A percentile compares a stretch with the other conserved stretches of the same genome.
phyloP scores from a whole-genome alignment of 768 basidiomycete genomes.

The Boletus huronensis region DNA sequence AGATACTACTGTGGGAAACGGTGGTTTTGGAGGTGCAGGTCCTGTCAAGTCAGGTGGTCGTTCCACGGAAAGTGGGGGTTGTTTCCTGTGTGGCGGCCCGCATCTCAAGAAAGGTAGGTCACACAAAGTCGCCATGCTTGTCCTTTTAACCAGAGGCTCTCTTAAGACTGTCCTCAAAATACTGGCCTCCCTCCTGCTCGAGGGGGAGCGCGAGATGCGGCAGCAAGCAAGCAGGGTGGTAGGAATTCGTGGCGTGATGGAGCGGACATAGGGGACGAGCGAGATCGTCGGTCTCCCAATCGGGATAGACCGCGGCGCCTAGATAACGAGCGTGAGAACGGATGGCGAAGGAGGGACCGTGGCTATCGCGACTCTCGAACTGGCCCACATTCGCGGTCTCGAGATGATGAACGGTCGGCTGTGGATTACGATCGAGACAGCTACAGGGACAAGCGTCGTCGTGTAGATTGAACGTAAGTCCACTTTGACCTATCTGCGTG shows the following conservation, averaged over 20 bases:
- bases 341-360: constrained; percentile 16
- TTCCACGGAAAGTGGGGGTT: constrained; percentile 60
- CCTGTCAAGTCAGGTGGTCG: constrained; percentile 55
- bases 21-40: constrained; percentile 63
- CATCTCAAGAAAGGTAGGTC: constrained; percentile 83
- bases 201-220: constrained; percentile 33
- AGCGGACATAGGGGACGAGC: constrained; percentile 15
- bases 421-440: constrained; percentile 34
- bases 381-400: constrained; percentile 32
- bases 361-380: constrained; percentile 17
- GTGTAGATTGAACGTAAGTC: constrained; percentile 45
- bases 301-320: constrained; percentile 23
- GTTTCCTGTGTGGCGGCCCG: constrained; percentile 91
- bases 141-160: constrained; percentile 6
- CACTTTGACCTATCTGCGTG: constrained; percentile 1
- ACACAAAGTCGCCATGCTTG: not conserved
- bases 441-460: constrained; percentile 51
- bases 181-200: constrained; percentile 35
- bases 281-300: constrained; percentile 24
- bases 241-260: constrained; percentile 37
- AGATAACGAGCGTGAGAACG: constrained; percentile 22
- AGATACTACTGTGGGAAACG: constrained; percentile 70
- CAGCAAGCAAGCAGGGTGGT: constrained; percentile 34
- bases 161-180: constrained; percentile 51
- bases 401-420: constrained; percentile 20